A percentile compares a stretch with the other conserved stretches of the same genome.
Conservation (phyloP, 495 filamentous ascomycete genomes). For the Penicillium argentinense region DNA sequence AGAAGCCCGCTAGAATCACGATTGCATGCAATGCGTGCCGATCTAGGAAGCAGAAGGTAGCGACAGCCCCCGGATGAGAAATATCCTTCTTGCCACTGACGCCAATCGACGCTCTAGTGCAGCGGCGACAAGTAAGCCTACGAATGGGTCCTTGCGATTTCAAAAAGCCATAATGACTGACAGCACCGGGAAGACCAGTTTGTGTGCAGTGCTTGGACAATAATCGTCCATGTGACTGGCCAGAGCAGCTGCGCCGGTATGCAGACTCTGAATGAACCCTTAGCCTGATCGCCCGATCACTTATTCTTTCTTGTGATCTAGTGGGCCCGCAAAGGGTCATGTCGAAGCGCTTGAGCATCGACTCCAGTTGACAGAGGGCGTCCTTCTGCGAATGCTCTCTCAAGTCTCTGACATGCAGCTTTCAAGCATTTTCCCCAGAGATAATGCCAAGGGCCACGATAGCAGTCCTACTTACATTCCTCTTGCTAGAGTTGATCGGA, state of each 20-base stretch:
- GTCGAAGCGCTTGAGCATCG: constrained; percentile 40
- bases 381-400: constrained; percentile 31
- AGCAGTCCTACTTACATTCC: constrained; percentile 14
- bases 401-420: constrained; percentile 34
- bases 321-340: constrained; percentile 43
- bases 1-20: constrained; percentile 31
- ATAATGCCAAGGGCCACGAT: not conserved
- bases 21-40: constrained; percentile 40
- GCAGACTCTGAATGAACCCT: not conserved
- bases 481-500: constrained; percentile 28
- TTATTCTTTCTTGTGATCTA: constrained; percentile 3
- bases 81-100: not conserved
- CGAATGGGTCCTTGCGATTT: not conserved
- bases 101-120: constrained; percentile 22
- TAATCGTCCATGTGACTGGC: constrained; percentile 39
- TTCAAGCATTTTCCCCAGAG: constrained; percentile 10
- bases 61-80: not conserved
- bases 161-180: not conserved
- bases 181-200: constrained; percentile 24
- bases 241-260: constrained; percentile 40
- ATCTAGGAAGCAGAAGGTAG: constrained; percentile 40
- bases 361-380: constrained; percentile 37
- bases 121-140: constrained; percentile 35
- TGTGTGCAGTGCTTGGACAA: constrained; percentile 39
- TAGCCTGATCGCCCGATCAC: not conserved